Percentiles rank a stretch among this genome's conserved stretches.
phyloP scores from a whole-genome alignment of 2,329 filamentous ascomycete genomes.

The Fusarium sp. region DNA sequence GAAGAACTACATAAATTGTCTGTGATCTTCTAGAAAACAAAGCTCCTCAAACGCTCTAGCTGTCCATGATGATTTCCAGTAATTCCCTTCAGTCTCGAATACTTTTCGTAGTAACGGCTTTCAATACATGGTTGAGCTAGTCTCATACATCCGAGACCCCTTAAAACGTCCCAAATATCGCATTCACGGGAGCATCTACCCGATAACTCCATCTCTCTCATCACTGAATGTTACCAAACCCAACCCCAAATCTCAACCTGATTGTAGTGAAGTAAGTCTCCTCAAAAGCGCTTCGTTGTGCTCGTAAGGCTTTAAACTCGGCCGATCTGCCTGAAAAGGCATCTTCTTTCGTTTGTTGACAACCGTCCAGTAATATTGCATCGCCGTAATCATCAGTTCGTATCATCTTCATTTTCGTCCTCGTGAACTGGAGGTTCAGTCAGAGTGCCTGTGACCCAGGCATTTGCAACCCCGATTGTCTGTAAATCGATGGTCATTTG shows the following conservation, averaged over 20 bases:
- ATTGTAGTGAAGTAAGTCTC: neutral
- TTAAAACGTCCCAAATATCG: neutral
- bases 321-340: too few relatives aligned
- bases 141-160: neutral
- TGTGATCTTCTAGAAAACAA: neutral
- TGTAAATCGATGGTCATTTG: neutral
- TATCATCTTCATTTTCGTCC: neutral
- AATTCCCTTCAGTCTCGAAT: neutral
- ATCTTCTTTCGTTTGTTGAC: too few relatives aligned
- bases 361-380: neutral
- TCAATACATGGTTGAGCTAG: neutral
- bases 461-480: neutral
- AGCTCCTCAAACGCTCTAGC: neutral
- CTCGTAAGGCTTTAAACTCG: too few relatives aligned
- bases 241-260: neutral
- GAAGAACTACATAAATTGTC: neutral
- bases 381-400: neutral
- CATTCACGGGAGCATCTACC: neutral
- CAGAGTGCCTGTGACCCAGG: neutral
- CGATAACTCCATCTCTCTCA: neutral
- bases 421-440: too few relatives aligned
- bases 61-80: neutral
- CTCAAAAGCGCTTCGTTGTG: too few relatives aligned
- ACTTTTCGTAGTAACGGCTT: neutral
- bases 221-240: neutral